These are phyloP conservation scores for Paragyromitra xinjiangensis DNA, from an alignment of 495 filamentous ascomycete species.

Conservation along the genomic window DNA sequence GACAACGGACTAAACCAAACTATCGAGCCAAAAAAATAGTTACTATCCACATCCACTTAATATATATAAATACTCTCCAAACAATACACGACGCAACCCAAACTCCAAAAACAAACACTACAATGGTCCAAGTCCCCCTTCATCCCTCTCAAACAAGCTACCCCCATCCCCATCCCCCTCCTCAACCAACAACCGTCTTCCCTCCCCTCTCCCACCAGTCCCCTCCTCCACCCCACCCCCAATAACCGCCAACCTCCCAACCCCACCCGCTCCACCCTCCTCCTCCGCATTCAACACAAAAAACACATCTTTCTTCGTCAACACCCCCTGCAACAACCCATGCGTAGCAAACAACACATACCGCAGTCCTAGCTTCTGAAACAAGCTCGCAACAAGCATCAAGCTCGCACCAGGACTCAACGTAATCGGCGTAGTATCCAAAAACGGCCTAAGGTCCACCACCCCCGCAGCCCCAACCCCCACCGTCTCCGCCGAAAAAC, in stretches of 20 bases:
- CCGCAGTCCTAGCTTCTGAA: slow-evolving; percentile 88
- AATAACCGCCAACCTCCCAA: slow-evolving; percentile 34
- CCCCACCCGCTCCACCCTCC: slow-evolving; percentile 59
- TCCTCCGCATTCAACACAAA: slow-evolving; percentile 85
- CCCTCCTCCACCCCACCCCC: slow-evolving; percentile 31
- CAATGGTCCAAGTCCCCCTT: slow-evolving; percentile 2
- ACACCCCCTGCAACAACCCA: slow-evolving; percentile 80
- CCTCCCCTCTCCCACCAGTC: slow-evolving; percentile 21
- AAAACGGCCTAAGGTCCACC: slow-evolving; percentile 91
- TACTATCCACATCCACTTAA: no score
- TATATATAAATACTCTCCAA: no score
- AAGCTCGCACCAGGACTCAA: slow-evolving; percentile 77
- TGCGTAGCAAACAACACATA: slow-evolving; percentile 88
- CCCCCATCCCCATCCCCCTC: slow-evolving; percentile 12
- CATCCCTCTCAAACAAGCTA: slow-evolving; percentile 25
- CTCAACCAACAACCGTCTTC: slow-evolving; percentile 15
- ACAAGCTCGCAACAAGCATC: slow-evolving; percentile 84
- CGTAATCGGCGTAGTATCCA: slow-evolving; percentile 97
- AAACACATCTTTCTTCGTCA: slow-evolving; percentile 99
- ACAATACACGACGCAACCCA: neutral
- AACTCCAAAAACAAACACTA: neutral
- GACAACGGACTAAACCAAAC: no score
- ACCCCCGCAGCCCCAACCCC: slow-evolving; percentile 79
- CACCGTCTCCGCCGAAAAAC: slow-evolving; percentile 69
- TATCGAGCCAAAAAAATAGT: no score